Evolutionary conservation across 2,329 filamentous ascomycete species (phyloP).

Genomic region (Helicocarpus griseus): DNA sequence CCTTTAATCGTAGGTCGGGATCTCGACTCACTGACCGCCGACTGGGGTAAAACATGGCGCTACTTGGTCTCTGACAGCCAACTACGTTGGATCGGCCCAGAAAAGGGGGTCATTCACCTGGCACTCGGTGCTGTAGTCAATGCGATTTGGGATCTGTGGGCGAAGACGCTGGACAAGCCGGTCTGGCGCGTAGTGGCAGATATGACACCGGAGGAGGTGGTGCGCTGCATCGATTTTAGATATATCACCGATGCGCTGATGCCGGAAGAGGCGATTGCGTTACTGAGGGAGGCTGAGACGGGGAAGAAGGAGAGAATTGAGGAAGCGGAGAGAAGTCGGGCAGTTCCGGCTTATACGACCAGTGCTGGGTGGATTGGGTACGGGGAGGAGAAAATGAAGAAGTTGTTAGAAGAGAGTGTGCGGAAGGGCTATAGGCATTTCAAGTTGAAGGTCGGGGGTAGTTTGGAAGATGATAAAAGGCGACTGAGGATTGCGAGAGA

Average conservation of each 20-base stretch:
- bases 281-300: slow-evolving; percentile 56
- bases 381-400: slow-evolving; percentile 75
- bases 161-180: slow-evolving; percentile 73
- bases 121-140: slow-evolving; percentile 84
- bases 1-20: slow-evolving; percentile 66
- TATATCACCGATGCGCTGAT: slow-evolving; percentile 94
- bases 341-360: slow-evolving; percentile 86
- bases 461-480: slow-evolving; percentile 60
- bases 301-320: slow-evolving; percentile 62
- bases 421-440: slow-evolving; percentile 72
- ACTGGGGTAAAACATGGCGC: slow-evolving; percentile 86
- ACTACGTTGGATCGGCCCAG: slow-evolving; percentile 85
- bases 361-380: slow-evolving; percentile 90
- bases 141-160: slow-evolving; percentile 93
- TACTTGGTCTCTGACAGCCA: slow-evolving; percentile 87
- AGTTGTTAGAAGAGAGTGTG: slow-evolving; percentile 62
- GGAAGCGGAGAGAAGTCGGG: slow-evolving; percentile 62
- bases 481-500: slow-evolving; percentile 65
- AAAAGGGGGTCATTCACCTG: slow-evolving; percentile 90
- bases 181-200: slow-evolving; percentile 86
- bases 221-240: slow-evolving; percentile 82
- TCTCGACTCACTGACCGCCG: slow-evolving; percentile 62
- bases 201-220: slow-evolving; percentile 80
- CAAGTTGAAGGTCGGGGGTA: slow-evolving; percentile 80
- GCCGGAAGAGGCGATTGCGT: slow-evolving; percentile 65